Percentiles rank a stretch among this genome's conserved stretches.
Conservation (phyloP, 2,329 filamentous ascomycete species). For the Harringtonia lauricola region DNA sequence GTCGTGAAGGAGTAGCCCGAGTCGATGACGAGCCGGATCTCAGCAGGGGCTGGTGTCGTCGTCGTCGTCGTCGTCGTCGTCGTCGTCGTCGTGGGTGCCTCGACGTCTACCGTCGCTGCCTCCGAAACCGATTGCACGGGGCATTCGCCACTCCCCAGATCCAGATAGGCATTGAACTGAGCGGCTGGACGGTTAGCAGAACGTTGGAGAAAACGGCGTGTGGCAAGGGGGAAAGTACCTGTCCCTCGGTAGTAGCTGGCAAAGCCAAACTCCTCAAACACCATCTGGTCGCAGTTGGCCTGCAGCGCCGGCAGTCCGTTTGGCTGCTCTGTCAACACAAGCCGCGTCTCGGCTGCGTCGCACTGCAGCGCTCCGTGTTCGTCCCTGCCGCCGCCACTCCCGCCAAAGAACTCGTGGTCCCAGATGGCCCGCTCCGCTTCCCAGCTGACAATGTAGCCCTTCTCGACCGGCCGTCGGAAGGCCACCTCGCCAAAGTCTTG, state of each 20-base stretch:
- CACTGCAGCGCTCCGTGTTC: conserved; percentile 36
- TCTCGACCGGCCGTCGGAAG: conserved; percentile 84
- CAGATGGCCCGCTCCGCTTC: conserved; percentile 92
- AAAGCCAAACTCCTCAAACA: conserved; percentile 97
- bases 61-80: neutral
- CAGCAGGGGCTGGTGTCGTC: conserved; percentile 39
- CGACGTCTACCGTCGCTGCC: no score
- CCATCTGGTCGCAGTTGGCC: conserved; percentile 86
- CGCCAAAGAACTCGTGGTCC: conserved; percentile 77
- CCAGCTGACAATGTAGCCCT: conserved; percentile 93
- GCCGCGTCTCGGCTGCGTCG: conserved; percentile 69
- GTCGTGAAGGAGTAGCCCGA: conserved; percentile 90
- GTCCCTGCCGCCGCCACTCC: conserved; percentile 53
- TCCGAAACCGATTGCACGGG: no score
- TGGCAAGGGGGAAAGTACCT: conserved; percentile 37
- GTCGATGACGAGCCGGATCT: conserved; percentile 82
- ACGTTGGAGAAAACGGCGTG: conserved; percentile 6
- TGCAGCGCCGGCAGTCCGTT: conserved; percentile 75
- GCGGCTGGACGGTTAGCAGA: conserved; percentile 38
- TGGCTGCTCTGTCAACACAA: conserved; percentile 77
- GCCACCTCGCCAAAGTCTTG: conserved; percentile 81
- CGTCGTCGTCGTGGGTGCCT: neutral
- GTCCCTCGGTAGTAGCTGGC: conserved; percentile 69
- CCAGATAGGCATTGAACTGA: conserved; percentile 71
- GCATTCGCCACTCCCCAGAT: conserved; percentile 20